Evolutionary conservation across 257 asterid genomes (phyloP), one percentile per base, ranked within the genome.

Genomic region (Lycium barbarum): DNA sequence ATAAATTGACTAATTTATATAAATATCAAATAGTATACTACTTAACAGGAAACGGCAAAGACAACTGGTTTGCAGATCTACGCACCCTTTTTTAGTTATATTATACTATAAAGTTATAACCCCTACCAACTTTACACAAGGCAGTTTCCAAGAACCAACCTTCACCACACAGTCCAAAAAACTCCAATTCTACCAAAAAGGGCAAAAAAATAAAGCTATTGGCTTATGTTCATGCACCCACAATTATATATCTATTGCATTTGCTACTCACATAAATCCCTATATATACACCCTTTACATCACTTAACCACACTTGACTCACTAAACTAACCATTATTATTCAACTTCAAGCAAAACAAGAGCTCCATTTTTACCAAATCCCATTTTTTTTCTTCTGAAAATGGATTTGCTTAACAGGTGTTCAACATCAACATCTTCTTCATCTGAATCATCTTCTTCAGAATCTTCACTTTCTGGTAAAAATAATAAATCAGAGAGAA

Each of bases 121-220:
- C 90, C 91, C 92, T 86, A 86, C 91, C 95, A 86, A 89, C 95
- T 90, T 88, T 86, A 89, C 94, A 90, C 47, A 1, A 83, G 90
- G 92, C 90, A 92, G 51, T 84, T 94, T 93, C 97, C 92, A 74
- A 88, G 96, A 94, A 93, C 93, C 86, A 87, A 49, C 90, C 74
- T 59, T 13, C 80, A 66, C 83, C 33, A 5, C 33, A 5, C 83
- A 3, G 51, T 81, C 54, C 84, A 40, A 20, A 70, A 70, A 17
- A 45, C 88, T 79, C 86, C 80, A 51, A 14, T 78, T 78, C 65
- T 33, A 78, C 49, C 82, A 26, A 78, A 78, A 78, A 51, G 1
- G 79, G 91, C 89, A 73, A 80, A 91, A 88, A 88, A 70, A 70
- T 15, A 70, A 38, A 22, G 84, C 49, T 72, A 78, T 67, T 79